Evolutionary conservation across 139 green algal species (phyloP).

Genomic region (Spirogloea muscicola): DNA sequence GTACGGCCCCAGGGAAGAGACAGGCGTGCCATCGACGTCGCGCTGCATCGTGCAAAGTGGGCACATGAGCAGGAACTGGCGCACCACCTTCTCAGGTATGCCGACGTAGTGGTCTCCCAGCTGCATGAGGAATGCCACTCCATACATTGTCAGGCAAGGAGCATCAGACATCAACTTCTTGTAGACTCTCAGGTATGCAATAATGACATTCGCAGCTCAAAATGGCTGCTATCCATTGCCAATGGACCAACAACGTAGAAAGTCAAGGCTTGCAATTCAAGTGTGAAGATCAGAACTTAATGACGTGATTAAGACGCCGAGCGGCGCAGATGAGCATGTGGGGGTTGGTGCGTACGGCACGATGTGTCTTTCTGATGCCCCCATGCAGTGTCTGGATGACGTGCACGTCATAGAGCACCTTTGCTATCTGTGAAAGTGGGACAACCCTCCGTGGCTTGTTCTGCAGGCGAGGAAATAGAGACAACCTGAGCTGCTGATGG

Average conservation of each 20-base stretch:
- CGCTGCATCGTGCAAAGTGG: not conserved
- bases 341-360: too few relatives aligned
- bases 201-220: too few relatives aligned
- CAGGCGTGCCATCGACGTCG: not conserved
- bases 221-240: too few relatives aligned
- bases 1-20: not conserved
- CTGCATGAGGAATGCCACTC: not conserved
- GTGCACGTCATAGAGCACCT: conserved; percentile 11
- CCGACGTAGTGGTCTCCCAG: conserved; percentile 18
- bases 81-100: conserved; percentile 19
- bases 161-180: too few relatives aligned
- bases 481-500: not conserved
- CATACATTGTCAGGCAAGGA: too few relatives aligned
- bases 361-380: conserved; percentile 30
- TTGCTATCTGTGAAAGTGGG: not conserved
- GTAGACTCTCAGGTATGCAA: too few relatives aligned
- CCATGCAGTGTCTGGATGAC: conserved; percentile 6
- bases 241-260: too few relatives aligned
- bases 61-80: conserved; percentile 23
- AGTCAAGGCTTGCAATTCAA: too few relatives aligned
- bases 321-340: too few relatives aligned
- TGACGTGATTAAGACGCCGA: too few relatives aligned
- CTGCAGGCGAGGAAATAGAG: not conserved
- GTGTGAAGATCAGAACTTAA: too few relatives aligned
- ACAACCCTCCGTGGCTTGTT: conserved; percentile 5